Conservation (phyloP, 495 filamentous ascomycete species). For the Xylaria palmicola region DNA sequence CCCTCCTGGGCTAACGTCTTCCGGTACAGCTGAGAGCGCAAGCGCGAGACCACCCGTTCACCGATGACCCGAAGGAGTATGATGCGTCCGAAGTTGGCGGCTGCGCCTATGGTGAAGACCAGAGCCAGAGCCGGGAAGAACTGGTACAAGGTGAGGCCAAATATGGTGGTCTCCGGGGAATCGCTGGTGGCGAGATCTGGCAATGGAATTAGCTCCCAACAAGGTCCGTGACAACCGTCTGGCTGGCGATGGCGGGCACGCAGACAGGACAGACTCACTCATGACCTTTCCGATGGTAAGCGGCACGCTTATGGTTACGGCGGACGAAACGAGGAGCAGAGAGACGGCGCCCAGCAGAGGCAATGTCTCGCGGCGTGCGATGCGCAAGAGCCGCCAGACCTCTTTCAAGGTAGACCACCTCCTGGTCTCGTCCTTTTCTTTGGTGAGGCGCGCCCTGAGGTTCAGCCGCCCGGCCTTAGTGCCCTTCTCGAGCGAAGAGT, state of each 20-base stretch:
- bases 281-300: conserved; percentile 95
- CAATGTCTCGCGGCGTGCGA: conserved; percentile 80
- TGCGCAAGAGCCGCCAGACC: conserved; percentile 82
- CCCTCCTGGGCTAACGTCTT: conserved; percentile 92
- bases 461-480: conserved; percentile 87
- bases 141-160: conserved; percentile 70
- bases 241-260: background rate
- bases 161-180: conserved; percentile 56
- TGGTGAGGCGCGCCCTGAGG: conserved; percentile 79
- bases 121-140: conserved; percentile 75
- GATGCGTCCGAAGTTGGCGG: conserved; percentile 91
- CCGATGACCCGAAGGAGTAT: conserved; percentile 93
- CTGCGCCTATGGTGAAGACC: conserved; percentile 70
- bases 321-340: conserved; percentile 81
- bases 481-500: conserved; percentile 60
- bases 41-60: conserved; percentile 85
- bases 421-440: conserved; percentile 65
- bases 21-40: conserved; percentile 86
- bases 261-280: conserved; percentile 34
- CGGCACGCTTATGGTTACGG: conserved; percentile 90
- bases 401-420: conserved; percentile 66
- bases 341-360: conserved; percentile 77
- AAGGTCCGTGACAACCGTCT: background rate
- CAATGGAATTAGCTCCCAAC: conserved; percentile 1
- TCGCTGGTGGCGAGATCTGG: conserved; percentile 63